Percentiles rank a stretch among this genome's conserved stretches.
Evolutionary conservation across 2,329 filamentous ascomycete genomes (phyloP).

Genomic region (Cladosporium phlei): DNA sequence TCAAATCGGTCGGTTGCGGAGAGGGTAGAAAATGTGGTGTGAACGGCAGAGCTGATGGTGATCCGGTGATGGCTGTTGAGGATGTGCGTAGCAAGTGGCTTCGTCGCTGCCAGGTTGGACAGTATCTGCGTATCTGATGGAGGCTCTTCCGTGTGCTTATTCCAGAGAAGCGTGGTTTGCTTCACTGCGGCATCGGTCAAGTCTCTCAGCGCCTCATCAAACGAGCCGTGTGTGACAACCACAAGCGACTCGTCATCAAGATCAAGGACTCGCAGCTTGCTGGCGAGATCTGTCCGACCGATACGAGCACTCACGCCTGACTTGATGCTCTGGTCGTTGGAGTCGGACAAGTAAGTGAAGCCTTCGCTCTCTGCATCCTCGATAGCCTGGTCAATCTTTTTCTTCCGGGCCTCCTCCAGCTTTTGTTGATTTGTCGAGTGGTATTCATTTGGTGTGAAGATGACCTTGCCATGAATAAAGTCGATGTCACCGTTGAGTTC

Average conservation of each 20-base stretch:
- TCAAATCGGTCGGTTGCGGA: slow-evolving; percentile 13
- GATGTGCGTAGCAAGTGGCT: slow-evolving; percentile 16
- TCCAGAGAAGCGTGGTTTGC: slow-evolving; percentile 11
- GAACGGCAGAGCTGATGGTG: slow-evolving; percentile 17
- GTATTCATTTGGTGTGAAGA: slow-evolving; percentile 12
- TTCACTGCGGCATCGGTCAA: slow-evolving; percentile 7
- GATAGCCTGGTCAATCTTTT: slow-evolving; percentile 8
- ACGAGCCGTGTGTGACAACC: slow-evolving; percentile 1
- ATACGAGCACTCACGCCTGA: slow-evolving; percentile 9
- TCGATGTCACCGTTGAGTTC: slow-evolving; percentile 5
- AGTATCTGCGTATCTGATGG: slow-evolving; percentile 1
- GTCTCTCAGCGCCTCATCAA: slow-evolving; percentile 4
- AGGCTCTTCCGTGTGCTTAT: slow-evolving; percentile 1
- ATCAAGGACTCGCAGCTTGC: slow-evolving; percentile 6
- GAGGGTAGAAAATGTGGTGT: slow-evolving; percentile 4
- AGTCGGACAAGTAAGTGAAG: slow-evolving; percentile 7
- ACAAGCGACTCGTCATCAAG: slow-evolving; percentile 10
- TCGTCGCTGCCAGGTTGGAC: slow-evolving; percentile 11
- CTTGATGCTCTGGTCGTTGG: slow-evolving; percentile 6
- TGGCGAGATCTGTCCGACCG: background rate
- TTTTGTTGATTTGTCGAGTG: slow-evolving; percentile 8
- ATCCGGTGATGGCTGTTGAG: slow-evolving; percentile 17
- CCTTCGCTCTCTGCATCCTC: slow-evolving; percentile 10
- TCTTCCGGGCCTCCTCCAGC: slow-evolving; percentile 1
- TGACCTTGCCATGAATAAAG: slow-evolving; percentile 11